Evolutionary conservation across 1,284 basidiomycete species (phyloP), one percentile per base, ranked within the genome.

Genomic region (Schizopora paradoxa): DNA sequence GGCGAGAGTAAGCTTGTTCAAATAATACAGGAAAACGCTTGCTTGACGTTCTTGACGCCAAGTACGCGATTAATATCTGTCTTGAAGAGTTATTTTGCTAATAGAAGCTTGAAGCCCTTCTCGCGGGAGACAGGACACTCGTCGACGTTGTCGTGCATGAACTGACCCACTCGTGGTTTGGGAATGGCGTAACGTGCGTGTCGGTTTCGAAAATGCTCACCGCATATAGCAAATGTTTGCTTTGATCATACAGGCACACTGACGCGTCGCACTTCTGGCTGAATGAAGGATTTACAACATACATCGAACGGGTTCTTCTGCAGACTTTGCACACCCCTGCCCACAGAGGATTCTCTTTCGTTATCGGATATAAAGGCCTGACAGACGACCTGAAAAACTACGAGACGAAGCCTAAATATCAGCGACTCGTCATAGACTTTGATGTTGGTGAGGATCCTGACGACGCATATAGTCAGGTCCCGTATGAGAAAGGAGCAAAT

Each of bases 261-360:
- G 62, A 86, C 47, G 76, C 82, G 2, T 74, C 74, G 4, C 86
- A 90, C 62, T 94, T 94, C 70, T 95, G 91, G 91, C 77, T 94
- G 40, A 94, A 93, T 62, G 91, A 93, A 66, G 81, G 91, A 27
- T 96, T 90, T 86, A 96, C 93, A 26, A 94, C 91, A 1, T 97
- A 94, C 61, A 84, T 91, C 40, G 95, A 99, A 64, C 81, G 93
- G 18, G 69, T 96, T 6, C 72, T 96, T 28, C 80, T 86, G 32
- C 72, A 85, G 54, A 69, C 74, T 41, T 68, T 95, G 1, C 82
- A 94, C 59, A 78, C 84, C 0, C 78, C 88, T 13, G 80, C 84
- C 0, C 81, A 89, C 48, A 84, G 95, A 27, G 90, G 82, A 10
- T 92, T 93, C 59, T 79, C 79, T 27, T 91, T 73, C 62, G 68